Conservation (phyloP, 768 basidiomycete genomes). For the Lyophyllum decastes region DNA sequence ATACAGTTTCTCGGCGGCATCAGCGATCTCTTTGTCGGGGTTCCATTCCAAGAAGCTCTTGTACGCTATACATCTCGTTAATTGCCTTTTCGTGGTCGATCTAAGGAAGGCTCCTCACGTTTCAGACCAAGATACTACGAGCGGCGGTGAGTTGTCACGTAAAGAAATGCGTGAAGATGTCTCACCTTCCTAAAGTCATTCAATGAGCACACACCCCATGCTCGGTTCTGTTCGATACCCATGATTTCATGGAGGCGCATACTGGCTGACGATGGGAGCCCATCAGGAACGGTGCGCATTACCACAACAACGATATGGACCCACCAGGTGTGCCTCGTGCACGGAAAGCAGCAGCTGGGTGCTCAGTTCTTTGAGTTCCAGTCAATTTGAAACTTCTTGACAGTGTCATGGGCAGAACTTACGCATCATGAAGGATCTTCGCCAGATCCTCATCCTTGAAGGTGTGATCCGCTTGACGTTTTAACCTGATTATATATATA, state of each 20-base stretch:
- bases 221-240: constrained; percentile 77
- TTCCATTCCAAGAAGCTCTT: constrained; percentile 82
- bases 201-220: constrained; percentile 81
- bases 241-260: constrained; percentile 83
- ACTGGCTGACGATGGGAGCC: constrained; percentile 32
- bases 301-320: not conserved
- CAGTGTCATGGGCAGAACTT: constrained; percentile 23
- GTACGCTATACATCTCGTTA: constrained; percentile 47
- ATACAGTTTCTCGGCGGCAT: constrained; percentile 77
- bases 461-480: constrained; percentile 56
- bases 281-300: not conserved
- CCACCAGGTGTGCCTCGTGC: constrained; percentile 72
- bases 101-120: constrained; percentile 38
- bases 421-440: constrained; percentile 67
- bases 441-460: constrained; percentile 79
- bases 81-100: not conserved
- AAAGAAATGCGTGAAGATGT: not conserved
- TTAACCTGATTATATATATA: constrained; percentile 39
- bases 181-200: constrained; percentile 78
- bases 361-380: constrained; percentile 52
- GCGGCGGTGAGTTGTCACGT: not conserved
- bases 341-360: constrained; percentile 72
- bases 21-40: constrained; percentile 63
- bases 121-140: constrained; percentile 73
- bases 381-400: not conserved